Evolutionary conservation across 805 yeast genomes (phyloP).

Genomic region (Candida vartiovaarae): DNA sequence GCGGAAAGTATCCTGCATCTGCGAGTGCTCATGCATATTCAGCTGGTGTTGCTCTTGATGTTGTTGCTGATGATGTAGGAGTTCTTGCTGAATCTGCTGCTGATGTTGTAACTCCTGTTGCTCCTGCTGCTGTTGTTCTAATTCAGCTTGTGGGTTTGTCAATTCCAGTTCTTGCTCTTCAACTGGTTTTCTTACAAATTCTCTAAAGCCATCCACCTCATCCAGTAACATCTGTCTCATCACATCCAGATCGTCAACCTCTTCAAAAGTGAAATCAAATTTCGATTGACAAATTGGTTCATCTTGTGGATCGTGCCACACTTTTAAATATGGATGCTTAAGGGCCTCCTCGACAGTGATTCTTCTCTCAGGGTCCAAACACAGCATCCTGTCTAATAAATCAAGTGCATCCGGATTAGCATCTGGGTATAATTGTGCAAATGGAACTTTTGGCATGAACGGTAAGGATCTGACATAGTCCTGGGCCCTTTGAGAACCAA

Average conservation of each 20-base stretch:
- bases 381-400: constrained; percentile 65
- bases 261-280: constrained; percentile 81
- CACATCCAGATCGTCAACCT: constrained; percentile 65
- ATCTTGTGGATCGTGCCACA: constrained; percentile 92
- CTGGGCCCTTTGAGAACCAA: constrained; percentile 85
- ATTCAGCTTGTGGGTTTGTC: constrained; percentile 24
- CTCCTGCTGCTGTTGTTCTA: constrained; percentile 17
- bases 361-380: constrained; percentile 81
- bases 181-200: constrained; percentile 71
- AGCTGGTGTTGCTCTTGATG: constrained; percentile 20
- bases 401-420: constrained; percentile 89
- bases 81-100: constrained; percentile 15
- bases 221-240: constrained; percentile 74
- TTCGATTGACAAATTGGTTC: constrained; percentile 78
- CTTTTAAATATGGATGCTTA: constrained; percentile 76
- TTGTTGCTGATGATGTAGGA: constrained; percentile 5
- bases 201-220: constrained; percentile 74
- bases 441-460: constrained; percentile 73
- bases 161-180: constrained; percentile 42
- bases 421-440: constrained; percentile 61
- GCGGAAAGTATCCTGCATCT: constrained; percentile 2
- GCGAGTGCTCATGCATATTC: constrained; percentile 12
- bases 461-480: constrained; percentile 86
- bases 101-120: constrained; percentile 8
- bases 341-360: constrained; percentile 86